Base-by-base conservation (phyloP, 768 basidiomycete genomes). In the Suillus luteus region DNA sequence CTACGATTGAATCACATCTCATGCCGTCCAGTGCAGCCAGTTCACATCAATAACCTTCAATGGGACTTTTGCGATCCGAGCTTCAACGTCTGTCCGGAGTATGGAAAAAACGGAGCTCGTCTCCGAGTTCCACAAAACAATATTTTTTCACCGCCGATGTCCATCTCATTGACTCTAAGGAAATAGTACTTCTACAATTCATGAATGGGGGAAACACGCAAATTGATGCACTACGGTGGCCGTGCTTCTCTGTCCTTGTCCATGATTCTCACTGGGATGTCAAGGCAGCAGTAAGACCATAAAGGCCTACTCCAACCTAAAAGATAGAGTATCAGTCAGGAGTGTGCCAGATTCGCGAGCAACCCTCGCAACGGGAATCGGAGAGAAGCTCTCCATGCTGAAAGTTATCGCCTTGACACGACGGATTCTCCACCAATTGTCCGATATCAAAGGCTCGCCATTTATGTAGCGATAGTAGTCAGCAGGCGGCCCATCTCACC, bases 21-120 rank as follows among this genome's bases (percentile, higher is more conserved):
- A 80, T 81, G 7, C 81, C 82, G 67, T 83, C 82, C 1, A 79
- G 72, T 7, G 72, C 61, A 83, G 71, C 72, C 76, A 83, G 10
- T 74, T 75, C 52, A 72, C 78, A 3, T 61, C 64, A 6, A 69
- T 57, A 12, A 68, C 64, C 66, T 83, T 9, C 38, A n/a, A n/a
- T n/a, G n/a, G n/a, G n/a, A n/a, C 66, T 38, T 73, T 71, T 8
- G 65, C 65, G 12, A 81, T 31, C 31, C 31, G 31, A 31, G 31
- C 31, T 37, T 64, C 66, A 19, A 81, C 77, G 55, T 67, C 60
- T 55, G 76, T 76, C 0, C 27, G 27, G 65, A 46, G 40, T 67
- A 57, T 76, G 73, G 24, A 82, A 67, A 6, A 59, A 65, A 14
- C 66, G 59, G 10, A 82, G 66, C 62, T 80, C 80, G 10, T 75